phyloP scores from a whole-genome alignment of 805 yeast species.

The Candida schatavii region DNA sequence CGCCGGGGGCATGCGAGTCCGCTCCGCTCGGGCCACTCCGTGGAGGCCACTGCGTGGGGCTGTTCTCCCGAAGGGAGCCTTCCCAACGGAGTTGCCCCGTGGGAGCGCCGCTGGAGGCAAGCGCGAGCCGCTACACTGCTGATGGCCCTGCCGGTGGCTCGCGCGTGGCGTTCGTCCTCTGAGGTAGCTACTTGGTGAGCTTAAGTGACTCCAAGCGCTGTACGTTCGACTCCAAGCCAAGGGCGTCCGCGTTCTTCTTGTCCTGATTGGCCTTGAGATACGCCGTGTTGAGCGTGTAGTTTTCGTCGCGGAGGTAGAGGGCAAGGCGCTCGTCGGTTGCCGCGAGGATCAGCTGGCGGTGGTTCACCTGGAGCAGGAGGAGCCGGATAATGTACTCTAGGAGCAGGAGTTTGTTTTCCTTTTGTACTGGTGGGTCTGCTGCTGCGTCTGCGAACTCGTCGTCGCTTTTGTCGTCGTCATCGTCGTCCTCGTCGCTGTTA shows the following conservation, averaged over 20 bases:
- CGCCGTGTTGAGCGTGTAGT: slow-evolving; percentile 10
- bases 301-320: slow-evolving; percentile 60
- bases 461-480: slow-evolving; percentile 16
- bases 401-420: slow-evolving; percentile 46
- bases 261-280: slow-evolving; percentile 4
- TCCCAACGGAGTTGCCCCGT: not conserved
- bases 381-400: slow-evolving; percentile 64
- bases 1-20: not conserved
- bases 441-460: slow-evolving; percentile 7
- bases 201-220: slow-evolving; percentile 30
- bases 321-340: slow-evolving; percentile 67
- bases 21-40: not conserved
- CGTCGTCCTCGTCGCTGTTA: slow-evolving; percentile 22
- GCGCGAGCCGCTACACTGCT: not conserved
- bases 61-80: not conserved
- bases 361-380: slow-evolving; percentile 57
- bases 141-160: not conserved
- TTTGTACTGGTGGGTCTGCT: slow-evolving; percentile 6
- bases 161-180: not conserved
- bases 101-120: not conserved
- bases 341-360: slow-evolving; percentile 49
- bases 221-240: slow-evolving; percentile 31
- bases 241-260: slow-evolving; percentile 14
- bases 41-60: not conserved
- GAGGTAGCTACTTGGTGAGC: not conserved